Conservation (phyloP, 768 basidiomycete species). For the Pulveroboletus ravenelii region DNA sequence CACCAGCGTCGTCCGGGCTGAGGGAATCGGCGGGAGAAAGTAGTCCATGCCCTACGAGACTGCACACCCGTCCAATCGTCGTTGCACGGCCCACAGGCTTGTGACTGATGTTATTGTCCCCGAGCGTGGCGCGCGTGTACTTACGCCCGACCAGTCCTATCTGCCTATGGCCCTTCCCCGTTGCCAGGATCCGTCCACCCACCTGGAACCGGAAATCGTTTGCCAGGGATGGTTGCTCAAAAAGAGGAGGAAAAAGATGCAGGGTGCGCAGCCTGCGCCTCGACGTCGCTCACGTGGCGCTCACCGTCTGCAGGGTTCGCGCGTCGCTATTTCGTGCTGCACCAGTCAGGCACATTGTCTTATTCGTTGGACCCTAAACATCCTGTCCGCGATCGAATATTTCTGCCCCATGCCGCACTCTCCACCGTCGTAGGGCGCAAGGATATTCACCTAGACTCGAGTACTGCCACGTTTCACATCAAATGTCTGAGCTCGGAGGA, state of each 20-base stretch:
- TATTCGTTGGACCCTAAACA: conserved; percentile 74
- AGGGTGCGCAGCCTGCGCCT: conserved; percentile 44
- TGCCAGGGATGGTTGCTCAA: conserved; percentile 80
- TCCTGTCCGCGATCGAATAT: conserved; percentile 66
- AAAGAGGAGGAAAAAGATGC: conserved; percentile 85
- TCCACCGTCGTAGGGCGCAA: conserved; percentile 67
- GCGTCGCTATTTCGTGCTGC: conserved; percentile 72
- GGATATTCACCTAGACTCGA: conserved; percentile 79
- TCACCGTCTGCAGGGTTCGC: conserved; percentile 59
- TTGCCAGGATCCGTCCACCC: neutral
- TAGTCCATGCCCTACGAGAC: conserved; percentile 1
- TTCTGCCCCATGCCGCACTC: conserved; percentile 67
- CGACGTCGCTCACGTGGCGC: neutral
- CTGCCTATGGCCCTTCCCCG: conserved; percentile 10
- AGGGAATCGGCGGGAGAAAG: conserved; percentile 5
- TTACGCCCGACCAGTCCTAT: too few species aligned
- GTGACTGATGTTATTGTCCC: conserved; percentile 5
- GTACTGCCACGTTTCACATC: conserved; percentile 74
- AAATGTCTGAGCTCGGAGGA: conserved; percentile 70
- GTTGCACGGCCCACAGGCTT: too few species aligned
- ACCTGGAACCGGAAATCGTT: conserved; percentile 31
- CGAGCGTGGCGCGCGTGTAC: conserved; percentile 2
- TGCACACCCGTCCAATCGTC: neutral
- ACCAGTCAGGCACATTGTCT: conserved; percentile 62
- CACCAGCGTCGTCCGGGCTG: neutral